Evolutionary conservation across 805 yeast species (phyloP).

Genomic region (Wilhelminamyces savonicus): DNA sequence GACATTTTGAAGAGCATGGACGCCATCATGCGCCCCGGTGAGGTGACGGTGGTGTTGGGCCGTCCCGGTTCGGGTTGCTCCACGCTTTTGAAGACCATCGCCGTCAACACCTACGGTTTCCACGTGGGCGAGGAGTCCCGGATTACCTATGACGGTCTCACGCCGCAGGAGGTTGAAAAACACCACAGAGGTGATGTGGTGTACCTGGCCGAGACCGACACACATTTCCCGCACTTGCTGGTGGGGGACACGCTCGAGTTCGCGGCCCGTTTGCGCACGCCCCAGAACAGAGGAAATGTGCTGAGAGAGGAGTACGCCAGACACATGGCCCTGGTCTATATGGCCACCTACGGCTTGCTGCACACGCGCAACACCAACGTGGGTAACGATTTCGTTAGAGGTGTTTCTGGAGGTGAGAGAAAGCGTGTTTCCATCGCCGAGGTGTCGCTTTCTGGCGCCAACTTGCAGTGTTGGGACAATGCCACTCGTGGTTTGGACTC

Average conservation of each 20-base stretch:
- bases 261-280: slow-evolving; percentile 47
- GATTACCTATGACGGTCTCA: slow-evolving; percentile 29
- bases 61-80: slow-evolving; percentile 40
- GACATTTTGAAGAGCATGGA: slow-evolving; percentile 31
- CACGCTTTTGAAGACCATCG: slow-evolving; percentile 32
- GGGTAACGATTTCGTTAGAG: slow-evolving; percentile 60
- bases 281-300: slow-evolving; percentile 29
- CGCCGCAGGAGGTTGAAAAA: slow-evolving; percentile 19
- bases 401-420: slow-evolving; percentile 70
- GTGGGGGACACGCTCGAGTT: slow-evolving; percentile 53
- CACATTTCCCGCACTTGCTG: slow-evolving; percentile 49
- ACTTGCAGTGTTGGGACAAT: slow-evolving; percentile 56
- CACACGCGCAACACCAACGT: slow-evolving; percentile 55
- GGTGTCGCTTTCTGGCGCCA: slow-evolving; percentile 46
- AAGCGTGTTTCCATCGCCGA: slow-evolving; percentile 69
- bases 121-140: slow-evolving; percentile 24
- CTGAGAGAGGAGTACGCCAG: slow-evolving; percentile 28
- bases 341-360: slow-evolving; percentile 45
- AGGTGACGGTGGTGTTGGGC: slow-evolving; percentile 35
- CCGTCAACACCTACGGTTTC: slow-evolving; percentile 33
- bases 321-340: slow-evolving; percentile 36
- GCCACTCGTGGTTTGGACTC: slow-evolving; percentile 70
- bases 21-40: slow-evolving; percentile 32
- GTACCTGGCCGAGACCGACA: slow-evolving; percentile 49
- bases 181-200: slow-evolving; percentile 33